Percentiles rank a stretch among this genome's conserved stretches.
These are phyloP conservation scores for Cyberlindnera mycetangii DNA, from an alignment of 805 yeast genomes.

Conservation along the genomic window DNA sequence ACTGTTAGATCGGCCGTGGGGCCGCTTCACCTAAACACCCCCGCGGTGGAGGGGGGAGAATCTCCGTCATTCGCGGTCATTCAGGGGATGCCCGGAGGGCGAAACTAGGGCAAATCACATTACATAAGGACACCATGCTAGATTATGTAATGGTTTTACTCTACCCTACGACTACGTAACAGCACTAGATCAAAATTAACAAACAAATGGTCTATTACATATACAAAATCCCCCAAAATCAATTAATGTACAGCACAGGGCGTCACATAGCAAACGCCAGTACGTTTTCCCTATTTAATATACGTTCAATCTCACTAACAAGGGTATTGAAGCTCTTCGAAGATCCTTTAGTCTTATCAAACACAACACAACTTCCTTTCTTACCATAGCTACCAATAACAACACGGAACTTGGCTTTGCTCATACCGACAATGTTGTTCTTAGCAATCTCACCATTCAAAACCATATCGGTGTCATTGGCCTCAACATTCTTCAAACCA, in stretches of 20 bases:
- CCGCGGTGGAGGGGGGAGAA: too few species aligned
- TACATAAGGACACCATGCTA: too few species aligned
- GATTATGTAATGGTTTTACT: too few species aligned
- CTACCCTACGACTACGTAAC: conserved; percentile 4
- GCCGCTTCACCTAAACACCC: too few species aligned
- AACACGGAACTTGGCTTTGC: conserved; percentile 62
- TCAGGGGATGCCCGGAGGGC: too few species aligned
- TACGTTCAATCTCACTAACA: conserved; percentile 61
- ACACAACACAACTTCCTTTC: conserved; percentile 51
- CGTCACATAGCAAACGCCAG: conserved; percentile 31
- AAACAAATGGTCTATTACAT: neutral
- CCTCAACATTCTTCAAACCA: conserved; percentile 56
- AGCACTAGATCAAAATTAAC: neutral
- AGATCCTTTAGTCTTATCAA: conserved; percentile 66
- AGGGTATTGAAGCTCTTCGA: conserved; percentile 56
- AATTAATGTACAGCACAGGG: neutral
- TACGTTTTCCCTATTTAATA: conserved; percentile 62
- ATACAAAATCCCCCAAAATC: neutral
- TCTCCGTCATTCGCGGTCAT: too few species aligned
- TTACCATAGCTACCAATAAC: conserved; percentile 42
- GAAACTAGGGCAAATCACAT: too few species aligned
- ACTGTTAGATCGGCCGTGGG: too few species aligned
- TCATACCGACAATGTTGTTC: conserved; percentile 57
- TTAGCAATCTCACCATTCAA: conserved; percentile 63
- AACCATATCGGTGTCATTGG: conserved; percentile 40